A percentile compares a stretch with the other conserved stretches of the same genome.
phyloP scores from a whole-genome alignment of 2,329 filamentous ascomycete species.

The Cladosporium sp. region DNA sequence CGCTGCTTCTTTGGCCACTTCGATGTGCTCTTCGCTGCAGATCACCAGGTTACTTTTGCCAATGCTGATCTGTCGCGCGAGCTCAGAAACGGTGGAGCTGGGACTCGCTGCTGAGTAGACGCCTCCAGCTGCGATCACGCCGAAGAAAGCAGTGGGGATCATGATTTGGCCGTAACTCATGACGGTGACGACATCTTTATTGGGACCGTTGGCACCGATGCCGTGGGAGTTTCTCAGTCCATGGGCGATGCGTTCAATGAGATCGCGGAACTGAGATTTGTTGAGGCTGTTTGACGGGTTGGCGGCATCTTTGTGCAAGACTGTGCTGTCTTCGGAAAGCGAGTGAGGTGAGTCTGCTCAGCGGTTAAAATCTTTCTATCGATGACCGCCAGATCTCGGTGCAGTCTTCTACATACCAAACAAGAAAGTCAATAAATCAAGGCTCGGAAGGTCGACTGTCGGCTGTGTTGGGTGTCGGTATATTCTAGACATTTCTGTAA shows the following conservation, averaged over 20 bases:
- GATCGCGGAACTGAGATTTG: conserved; percentile 50
- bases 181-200: conserved; percentile 56
- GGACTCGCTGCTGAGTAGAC: conserved; percentile 59
- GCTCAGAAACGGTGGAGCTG: conserved; percentile 52
- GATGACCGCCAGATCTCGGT: conserved; percentile 25
- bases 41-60: conserved; percentile 46
- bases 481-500: conserved; percentile 20
- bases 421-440: conserved; percentile 44
- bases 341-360: conserved; percentile 30
- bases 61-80: conserved; percentile 50
- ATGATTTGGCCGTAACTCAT: conserved; percentile 59
- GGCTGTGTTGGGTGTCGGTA: conserved; percentile 29
- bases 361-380: neutral
- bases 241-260: conserved; percentile 56
- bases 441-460: conserved; percentile 33
- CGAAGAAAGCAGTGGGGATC: conserved; percentile 56
- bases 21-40: conserved; percentile 51
- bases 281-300: conserved; percentile 57
- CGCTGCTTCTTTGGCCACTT: conserved; percentile 51
- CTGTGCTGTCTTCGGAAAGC: conserved; percentile 48
- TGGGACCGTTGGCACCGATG: conserved; percentile 52
- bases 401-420: conserved; percentile 36
- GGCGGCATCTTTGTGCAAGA: conserved; percentile 59
- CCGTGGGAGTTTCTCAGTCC: conserved; percentile 56
- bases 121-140: conserved; percentile 59